Conservation (phyloP, 768 basidiomycete genomes). For the Mycena galericulata region DNA sequence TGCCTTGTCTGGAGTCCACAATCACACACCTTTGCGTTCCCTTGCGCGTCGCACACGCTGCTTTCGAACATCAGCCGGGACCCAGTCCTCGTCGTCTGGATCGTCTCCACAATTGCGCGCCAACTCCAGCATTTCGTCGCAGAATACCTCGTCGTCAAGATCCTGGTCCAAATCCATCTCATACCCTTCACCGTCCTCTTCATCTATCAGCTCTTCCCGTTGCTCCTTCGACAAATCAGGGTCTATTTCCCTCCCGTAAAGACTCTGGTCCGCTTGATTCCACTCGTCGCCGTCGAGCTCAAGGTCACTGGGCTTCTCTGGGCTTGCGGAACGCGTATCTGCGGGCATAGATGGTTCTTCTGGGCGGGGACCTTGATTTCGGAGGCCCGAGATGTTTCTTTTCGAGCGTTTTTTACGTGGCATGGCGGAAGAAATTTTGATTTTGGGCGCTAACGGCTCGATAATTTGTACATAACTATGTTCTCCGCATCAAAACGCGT, state of each 20-base stretch:
- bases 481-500: neutral
- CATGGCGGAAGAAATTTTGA: neutral
- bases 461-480: neutral
- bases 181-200: neutral
- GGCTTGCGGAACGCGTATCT: neutral
- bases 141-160: neutral
- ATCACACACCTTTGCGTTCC: neutral
- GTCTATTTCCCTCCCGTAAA: neutral
- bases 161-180: neutral
- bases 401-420: neutral
- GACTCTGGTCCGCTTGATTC: neutral
- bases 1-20: neutral
- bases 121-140: neutral
- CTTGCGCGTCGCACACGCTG: neutral
- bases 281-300: neutral
- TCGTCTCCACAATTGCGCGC: neutral
- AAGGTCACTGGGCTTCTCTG: neutral
- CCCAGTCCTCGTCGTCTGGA: neutral
- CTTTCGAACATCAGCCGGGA: neutral
- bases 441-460: conserved; percentile 2
- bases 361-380: neutral
- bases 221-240: neutral
- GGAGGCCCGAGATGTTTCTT: neutral
- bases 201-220: neutral
- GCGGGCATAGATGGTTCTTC: neutral